phyloP scores from a whole-genome alignment of 2,329 filamentous ascomycete genomes.

The Hysterium pulicare region DNA sequence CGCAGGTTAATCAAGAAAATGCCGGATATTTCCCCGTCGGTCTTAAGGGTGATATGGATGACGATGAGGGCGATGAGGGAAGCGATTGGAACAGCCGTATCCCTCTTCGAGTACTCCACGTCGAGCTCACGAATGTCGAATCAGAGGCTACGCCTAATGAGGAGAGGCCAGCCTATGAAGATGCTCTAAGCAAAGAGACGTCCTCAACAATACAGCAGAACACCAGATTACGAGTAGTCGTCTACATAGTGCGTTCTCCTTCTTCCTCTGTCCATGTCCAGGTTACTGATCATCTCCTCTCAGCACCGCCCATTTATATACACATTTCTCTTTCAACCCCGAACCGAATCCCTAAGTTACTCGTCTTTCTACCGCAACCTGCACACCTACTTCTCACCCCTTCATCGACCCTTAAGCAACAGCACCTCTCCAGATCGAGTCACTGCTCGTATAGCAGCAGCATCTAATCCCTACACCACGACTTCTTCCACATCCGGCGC shows the following conservation, averaged over 20 bases:
- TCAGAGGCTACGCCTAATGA: constrained; percentile 9
- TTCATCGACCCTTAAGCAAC: constrained; percentile 44
- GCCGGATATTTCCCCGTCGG: constrained; percentile 65
- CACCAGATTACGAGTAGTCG: constrained; percentile 59
- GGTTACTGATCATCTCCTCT: neutral
- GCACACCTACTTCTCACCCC: constrained; percentile 50
- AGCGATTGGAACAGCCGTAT: constrained; percentile 48
- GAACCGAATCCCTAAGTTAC: constrained; percentile 53
- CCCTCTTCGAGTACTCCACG: constrained; percentile 62
- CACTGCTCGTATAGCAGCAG: constrained; percentile 40
- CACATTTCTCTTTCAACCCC: constrained; percentile 66
- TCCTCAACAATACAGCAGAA: constrained; percentile 9
- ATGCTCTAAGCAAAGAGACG: constrained; percentile 14
- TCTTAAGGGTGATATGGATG: constrained; percentile 61
- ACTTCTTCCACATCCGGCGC: constrained; percentile 29
- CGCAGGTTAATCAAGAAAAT: constrained; percentile 42
- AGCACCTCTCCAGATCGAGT: constrained; percentile 42
- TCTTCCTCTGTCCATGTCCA: no score
- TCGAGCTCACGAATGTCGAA: constrained; percentile 56
- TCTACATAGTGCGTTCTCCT: constrained; percentile 57
- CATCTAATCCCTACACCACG: constrained; percentile 34
- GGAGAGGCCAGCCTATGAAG: constrained; percentile 20
- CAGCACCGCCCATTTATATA: constrained; percentile 70
- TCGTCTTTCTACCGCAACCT: constrained; percentile 48
- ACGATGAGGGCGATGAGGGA: constrained; percentile 34